Percentiles rank a stretch among this genome's conserved stretches.
phyloP scores from a whole-genome alignment of 1,284 basidiomycete genomes.

The Sanghuangporus weigelae region DNA sequence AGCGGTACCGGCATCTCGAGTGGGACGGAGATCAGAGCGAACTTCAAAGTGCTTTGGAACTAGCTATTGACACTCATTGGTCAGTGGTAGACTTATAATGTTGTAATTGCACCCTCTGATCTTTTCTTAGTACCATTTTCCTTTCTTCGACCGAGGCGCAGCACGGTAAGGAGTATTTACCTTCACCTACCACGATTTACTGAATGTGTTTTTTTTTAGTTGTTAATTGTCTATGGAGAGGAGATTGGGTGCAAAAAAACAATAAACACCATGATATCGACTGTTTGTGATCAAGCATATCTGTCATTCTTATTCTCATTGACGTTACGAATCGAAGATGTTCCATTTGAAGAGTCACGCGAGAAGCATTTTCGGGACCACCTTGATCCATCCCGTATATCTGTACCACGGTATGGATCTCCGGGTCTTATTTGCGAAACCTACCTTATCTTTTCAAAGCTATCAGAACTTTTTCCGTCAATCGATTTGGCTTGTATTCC shows the following conservation, averaged over 20 bases:
- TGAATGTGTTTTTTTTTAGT: constrained; percentile 35
- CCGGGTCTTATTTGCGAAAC: not conserved
- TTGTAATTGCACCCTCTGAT: constrained; percentile 15
- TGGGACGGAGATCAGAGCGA: constrained; percentile 74
- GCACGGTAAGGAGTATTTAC: constrained; percentile 45
- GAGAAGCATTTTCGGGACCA: constrained; percentile 60
- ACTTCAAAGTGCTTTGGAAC: constrained; percentile 71
- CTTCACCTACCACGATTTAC: not conserved
- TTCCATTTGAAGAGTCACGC: constrained; percentile 50
- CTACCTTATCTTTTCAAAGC: constrained; percentile 28
- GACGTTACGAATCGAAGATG: constrained; percentile 38
- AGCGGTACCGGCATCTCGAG: constrained; percentile 69
- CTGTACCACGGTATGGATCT: constrained; percentile 67
- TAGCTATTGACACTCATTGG: constrained; percentile 83
- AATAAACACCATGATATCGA: constrained; percentile 66
- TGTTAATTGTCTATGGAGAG: constrained; percentile 71
- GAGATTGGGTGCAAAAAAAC: constrained; percentile 76
- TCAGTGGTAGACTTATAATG: constrained; percentile 27
- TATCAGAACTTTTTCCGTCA: constrained; percentile 79
- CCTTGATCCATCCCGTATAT: constrained; percentile 73
- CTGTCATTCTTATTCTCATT: not conserved
- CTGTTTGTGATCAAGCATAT: constrained; percentile 38
- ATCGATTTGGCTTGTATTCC: constrained; percentile 78
- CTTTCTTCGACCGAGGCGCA: constrained; percentile 86
- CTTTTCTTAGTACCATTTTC: constrained; percentile 62